Percentiles rank a stretch among this genome's conserved stretches.
Evolutionary conservation across 177 flowering plant genomes (phyloP).

Genomic region (Tripterygium wilfordii): DNA sequence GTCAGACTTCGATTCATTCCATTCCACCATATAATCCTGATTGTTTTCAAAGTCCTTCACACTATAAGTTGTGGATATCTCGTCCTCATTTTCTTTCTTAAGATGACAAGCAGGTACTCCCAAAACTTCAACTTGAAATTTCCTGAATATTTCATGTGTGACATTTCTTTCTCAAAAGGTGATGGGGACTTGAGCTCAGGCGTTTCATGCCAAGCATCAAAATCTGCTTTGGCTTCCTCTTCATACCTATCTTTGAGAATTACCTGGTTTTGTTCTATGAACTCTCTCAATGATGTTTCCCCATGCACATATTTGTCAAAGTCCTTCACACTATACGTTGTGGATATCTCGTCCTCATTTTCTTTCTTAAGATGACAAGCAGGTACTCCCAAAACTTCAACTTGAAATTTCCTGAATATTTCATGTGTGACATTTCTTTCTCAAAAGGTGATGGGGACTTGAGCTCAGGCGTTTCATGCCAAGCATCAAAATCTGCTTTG

Average conservation of each 20-base stretch:
- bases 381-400: conserved; percentile 49
- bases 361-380: conserved; percentile 51
- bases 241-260: conserved; percentile 31
- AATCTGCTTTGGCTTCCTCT: too few species aligned
- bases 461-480: conserved; percentile 44
- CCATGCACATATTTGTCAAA: conserved; percentile 31
- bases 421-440: conserved; percentile 42
- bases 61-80: conserved; percentile 11
- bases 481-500: conserved; percentile 43
- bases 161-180: conserved; percentile 47
- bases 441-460: conserved; percentile 55
- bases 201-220: conserved; percentile 46
- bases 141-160: conserved; percentile 27
- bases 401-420: conserved; percentile 43
- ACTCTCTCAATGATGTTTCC: conserved; percentile 33
- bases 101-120: conserved; percentile 57
- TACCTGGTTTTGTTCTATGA: conserved; percentile 24
- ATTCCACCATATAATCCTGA: conserved; percentile 34
- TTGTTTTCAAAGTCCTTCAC: conserved; percentile 45
- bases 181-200: conserved; percentile 51
- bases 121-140: conserved; percentile 47
- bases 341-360: conserved; percentile 16
- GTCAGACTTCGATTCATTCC: conserved; percentile 29
- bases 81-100: conserved; percentile 31
- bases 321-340: conserved; percentile 24